A percentile compares a stretch with the other conserved stretches of the same genome.
Conservation (phyloP, 2,329 filamentous ascomycete species). For the Pseudogymnoascus sp. region DNA sequence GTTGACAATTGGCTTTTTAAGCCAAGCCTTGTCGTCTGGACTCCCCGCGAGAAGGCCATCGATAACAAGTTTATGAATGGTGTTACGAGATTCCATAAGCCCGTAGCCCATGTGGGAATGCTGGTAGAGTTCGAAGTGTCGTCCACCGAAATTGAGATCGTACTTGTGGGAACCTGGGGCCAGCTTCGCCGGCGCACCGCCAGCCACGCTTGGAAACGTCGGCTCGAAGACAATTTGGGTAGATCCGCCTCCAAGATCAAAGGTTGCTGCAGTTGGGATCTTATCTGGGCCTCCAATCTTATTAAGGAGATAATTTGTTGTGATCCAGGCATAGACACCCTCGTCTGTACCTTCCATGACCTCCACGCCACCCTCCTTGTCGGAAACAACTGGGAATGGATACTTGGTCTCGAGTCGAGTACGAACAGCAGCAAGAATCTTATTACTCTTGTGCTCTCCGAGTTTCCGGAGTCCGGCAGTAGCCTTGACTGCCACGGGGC, state of each 20-base stretch:
- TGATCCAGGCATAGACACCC: slow-evolving; percentile 98
- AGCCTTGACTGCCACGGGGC: slow-evolving; percentile 93
- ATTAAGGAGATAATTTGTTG: slow-evolving; percentile 93
- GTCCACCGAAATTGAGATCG: slow-evolving; percentile 78
- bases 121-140: slow-evolving; percentile 89
- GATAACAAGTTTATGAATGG: slow-evolving; percentile 70
- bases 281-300: slow-evolving; percentile 93
- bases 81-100: slow-evolving; percentile 86
- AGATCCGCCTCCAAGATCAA: slow-evolving; percentile 92
- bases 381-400: slow-evolving; percentile 87
- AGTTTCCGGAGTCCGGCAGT: slow-evolving; percentile 88
- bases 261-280: slow-evolving; percentile 84
- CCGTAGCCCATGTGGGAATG: slow-evolving; percentile 97
- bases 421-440: slow-evolving; percentile 80
- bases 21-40: slow-evolving; percentile 55
- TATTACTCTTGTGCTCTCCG: slow-evolving; percentile 69
- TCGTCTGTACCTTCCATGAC: slow-evolving; percentile 98
- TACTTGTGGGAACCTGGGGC: slow-evolving; percentile 94
- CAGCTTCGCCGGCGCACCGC: slow-evolving; percentile 79
- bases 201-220: slow-evolving; percentile 68
- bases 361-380: slow-evolving; percentile 76
- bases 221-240: slow-evolving; percentile 99
- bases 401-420: slow-evolving; percentile 77
- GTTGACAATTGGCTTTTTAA: slow-evolving; percentile 63
- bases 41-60: slow-evolving; percentile 61